Base-by-base conservation (phyloP, 1,139 yeast genomes). In the Blastobotrys malaysiensis region DNA sequence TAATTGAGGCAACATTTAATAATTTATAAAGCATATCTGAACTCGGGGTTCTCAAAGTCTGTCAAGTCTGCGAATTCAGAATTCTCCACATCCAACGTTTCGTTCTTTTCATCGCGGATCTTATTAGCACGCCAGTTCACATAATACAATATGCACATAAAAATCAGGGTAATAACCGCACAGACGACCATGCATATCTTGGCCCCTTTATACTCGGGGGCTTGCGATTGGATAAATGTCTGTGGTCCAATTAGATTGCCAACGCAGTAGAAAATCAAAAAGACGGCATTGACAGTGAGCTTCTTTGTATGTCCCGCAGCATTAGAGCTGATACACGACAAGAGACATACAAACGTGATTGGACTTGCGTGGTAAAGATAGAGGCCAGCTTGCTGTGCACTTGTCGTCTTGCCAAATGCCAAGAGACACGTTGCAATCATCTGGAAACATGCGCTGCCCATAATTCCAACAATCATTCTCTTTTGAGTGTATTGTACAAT, bases 251-350 rank as follows among this genome's bases (percentile, higher is more conserved):
- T 69, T 52, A 80, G 70, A 61, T 81, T 82, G 36, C 87, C 87
- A 43, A 77, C 80, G 61, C 85, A 81, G 67, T 80, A 82, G 2
- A 80, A 82, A 52, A 82, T 69, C 56, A 82, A 73, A 51, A 81
- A 63, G 68, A 78, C 54, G 1, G 75, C 73, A 50, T 67, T 68
- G 46, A 75, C 74, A 45, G 80, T 75, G 52, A 72, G 69, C 65
- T 78, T 81, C 66, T 82, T 83, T 43, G 87, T 81, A 56, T 80
- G 81, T 16, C 87, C 87, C 7, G 84, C 83, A 19, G 77, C 74
- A 61, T 83, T 82, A 2, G 82, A 76, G 27, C 82, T 73, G 48
- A 82, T 72, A 52, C 74, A 68, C 21, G 81, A 71, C 58, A 81
- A 70, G 27, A 76, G 63, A 59, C 81, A 80, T 43, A 81, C 77